A percentile compares a stretch with the other conserved stretches of the same genome.
Evolutionary conservation across 192 early-diverging fungal species (phyloP).

Genomic region (Glomus cerebriforme): DNA sequence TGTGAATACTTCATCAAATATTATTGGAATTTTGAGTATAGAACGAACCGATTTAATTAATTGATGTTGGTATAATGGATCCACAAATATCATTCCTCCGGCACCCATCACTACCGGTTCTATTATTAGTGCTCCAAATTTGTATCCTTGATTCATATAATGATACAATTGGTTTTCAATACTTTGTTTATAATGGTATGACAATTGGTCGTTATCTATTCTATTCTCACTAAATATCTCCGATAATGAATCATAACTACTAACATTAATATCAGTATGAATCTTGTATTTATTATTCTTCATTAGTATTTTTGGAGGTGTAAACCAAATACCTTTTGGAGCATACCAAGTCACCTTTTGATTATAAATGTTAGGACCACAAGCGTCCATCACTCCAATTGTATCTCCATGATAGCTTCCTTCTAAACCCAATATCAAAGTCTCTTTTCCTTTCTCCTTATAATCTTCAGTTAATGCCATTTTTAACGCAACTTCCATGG

Average conservation of each 20-base stretch:
- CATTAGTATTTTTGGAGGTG: slow-evolving; percentile 60
- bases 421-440: slow-evolving; percentile 63
- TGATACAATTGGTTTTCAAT: slow-evolving; percentile 42
- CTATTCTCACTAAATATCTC: background rate
- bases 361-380: slow-evolving; percentile 73
- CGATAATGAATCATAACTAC: background rate
- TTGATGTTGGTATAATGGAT: slow-evolving; percentile 73
- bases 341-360: slow-evolving; percentile 69
- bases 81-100: slow-evolving; percentile 83
- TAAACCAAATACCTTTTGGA: slow-evolving; percentile 69
- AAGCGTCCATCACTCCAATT: slow-evolving; percentile 82
- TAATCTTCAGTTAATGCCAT: slow-evolving; percentile 66
- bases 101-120: slow-evolving; percentile 83
- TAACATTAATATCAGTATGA: slow-evolving; percentile 20
- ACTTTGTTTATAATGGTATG: slow-evolving; percentile 44
- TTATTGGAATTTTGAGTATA: slow-evolving; percentile 54
- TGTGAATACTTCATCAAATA: slow-evolving; percentile 84
- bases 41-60: slow-evolving; percentile 56
- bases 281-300: slow-evolving; percentile 49
- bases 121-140: slow-evolving; percentile 65
- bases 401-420: slow-evolving; percentile 90
- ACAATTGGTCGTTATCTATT: slow-evolving; percentile 34
- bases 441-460: background rate
- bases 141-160: slow-evolving; percentile 43
- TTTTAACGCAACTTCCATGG: slow-evolving; percentile 81